Conservation (phyloP, 768 basidiomycete species). For the Mycena vulgaris region DNA sequence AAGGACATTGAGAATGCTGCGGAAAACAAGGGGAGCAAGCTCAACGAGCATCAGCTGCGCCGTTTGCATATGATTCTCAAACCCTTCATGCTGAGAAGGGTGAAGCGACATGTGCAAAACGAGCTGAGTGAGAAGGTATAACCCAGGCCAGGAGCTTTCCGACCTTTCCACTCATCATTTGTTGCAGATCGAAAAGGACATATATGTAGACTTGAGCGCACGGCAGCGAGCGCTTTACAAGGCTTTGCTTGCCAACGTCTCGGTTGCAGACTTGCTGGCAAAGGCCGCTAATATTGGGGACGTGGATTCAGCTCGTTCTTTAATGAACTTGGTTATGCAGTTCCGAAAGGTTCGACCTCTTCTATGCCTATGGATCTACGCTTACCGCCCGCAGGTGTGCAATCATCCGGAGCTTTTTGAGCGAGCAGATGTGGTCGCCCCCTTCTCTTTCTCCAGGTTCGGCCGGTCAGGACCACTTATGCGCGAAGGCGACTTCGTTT, state of each 20-base stretch:
- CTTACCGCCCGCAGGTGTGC: slow-evolving; percentile 75
- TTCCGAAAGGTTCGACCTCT: slow-evolving; percentile 86
- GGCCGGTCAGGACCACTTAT: slow-evolving; percentile 86
- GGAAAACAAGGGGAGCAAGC: slow-evolving; percentile 90
- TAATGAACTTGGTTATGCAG: slow-evolving; percentile 99
- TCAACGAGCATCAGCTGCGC: slow-evolving; percentile 96
- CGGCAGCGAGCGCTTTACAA: slow-evolving; percentile 93
- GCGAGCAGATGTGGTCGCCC: slow-evolving; percentile 94
- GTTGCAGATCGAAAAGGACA: slow-evolving; percentile 93
- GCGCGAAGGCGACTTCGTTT: slow-evolving; percentile 90
- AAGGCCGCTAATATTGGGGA: slow-evolving; percentile 95
- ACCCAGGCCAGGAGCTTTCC: slow-evolving; percentile 27
- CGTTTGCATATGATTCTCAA: slow-evolving; percentile 99
- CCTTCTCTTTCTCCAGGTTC: slow-evolving; percentile 90
- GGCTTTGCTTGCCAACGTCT: slow-evolving; percentile 92
- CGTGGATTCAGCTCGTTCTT: slow-evolving; percentile 90
- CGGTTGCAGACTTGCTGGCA: slow-evolving; percentile 92
- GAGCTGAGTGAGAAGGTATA: slow-evolving; percentile 97
- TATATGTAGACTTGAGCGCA: slow-evolving; percentile 94
- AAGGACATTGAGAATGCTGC: slow-evolving; percentile 98
- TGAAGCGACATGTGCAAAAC: slow-evolving; percentile 99
- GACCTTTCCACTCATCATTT: slow-evolving; percentile 18
- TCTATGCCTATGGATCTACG: slow-evolving; percentile 6
- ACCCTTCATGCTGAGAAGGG: slow-evolving; percentile 97
- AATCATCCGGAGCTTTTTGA: slow-evolving; percentile 99